Base-by-base conservation (phyloP, 768 basidiomycete species). In the Ramaria rubella region DNA sequence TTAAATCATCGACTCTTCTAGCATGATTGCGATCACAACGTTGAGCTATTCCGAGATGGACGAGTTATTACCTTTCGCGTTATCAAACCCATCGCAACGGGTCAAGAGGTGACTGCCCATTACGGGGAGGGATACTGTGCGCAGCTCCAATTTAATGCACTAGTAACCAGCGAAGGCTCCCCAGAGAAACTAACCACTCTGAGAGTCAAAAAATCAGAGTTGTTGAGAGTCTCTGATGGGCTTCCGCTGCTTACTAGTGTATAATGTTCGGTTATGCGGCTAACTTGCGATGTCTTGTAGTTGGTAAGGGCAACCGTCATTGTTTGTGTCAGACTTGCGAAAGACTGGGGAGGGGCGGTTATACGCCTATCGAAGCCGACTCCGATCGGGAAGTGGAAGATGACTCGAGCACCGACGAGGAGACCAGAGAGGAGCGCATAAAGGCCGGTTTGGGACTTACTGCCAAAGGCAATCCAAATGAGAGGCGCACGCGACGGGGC, bases 11-110 rank as follows among this genome's bases (percentile, higher is more conserved):
- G 24, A 48, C 40, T 2, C 40, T 27, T 19, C 24, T 45, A 91
- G 90, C 90, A 93, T 68, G 90, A 93, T 68, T 93, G 90, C 68
- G 82, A 90, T 58, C 87, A 92, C 64, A 93, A 93, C 68, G 89
- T 86, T 51, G 90, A 92, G 64, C 76, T 93, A 54, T 90, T 92
- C 65, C 87, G 90, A 45, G 87, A 90, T 72, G 90, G 90, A 46
- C 82, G 83, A 67, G 90, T 90, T 66, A 92, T 93, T 72, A 92
- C 91, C 26, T 93, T 93, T 71, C 82, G 88, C 40, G 86, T 87
- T 57, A 77, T 91, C 67, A 81, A 83, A 69, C 79, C 83, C 55
- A 91, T 93, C 64, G 75, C 78, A 42, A 72, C 86, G 24, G 90
- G 90, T 30, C 90, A 93, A 70, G 90, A 93, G 70, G 86, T 93